Evolutionary conservation across 106 monocot species (phyloP).

Genomic region (Apostasia shenzhenica): DNA sequence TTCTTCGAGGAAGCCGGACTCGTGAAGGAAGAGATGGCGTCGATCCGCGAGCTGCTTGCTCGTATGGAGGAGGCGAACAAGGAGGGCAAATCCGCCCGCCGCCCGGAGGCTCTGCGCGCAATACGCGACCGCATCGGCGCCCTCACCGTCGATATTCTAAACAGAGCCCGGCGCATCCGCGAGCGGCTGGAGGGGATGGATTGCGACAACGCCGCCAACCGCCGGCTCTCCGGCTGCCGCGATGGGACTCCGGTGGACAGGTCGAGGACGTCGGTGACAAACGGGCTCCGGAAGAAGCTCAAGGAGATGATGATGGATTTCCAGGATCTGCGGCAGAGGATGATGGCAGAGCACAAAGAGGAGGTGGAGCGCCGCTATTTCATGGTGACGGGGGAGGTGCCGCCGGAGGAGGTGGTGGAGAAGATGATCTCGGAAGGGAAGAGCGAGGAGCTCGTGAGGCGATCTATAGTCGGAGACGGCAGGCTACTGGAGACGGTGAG

Average conservation of each 20-base stretch:
- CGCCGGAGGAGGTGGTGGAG: too few relatives aligned
- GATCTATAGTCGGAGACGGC: not conserved
- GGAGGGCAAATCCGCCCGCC: slow-evolving; percentile 36
- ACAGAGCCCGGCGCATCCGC: slow-evolving; percentile 35
- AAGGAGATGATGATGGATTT: slow-evolving; percentile 22
- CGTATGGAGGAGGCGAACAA: slow-evolving; percentile 34
- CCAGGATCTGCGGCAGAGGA: slow-evolving; percentile 6
- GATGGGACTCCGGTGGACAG: slow-evolving; percentile 60
- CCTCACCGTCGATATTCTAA: slow-evolving; percentile 21
- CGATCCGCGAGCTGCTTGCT: slow-evolving; percentile 33
- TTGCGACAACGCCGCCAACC: slow-evolving; percentile 45
- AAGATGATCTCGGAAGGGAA: too few relatives aligned
- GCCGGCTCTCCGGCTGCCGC: slow-evolving; percentile 38
- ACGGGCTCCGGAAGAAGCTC: slow-evolving; percentile 57
- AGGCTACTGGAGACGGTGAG: slow-evolving; percentile 26
- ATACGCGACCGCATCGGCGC: slow-evolving; percentile 42
- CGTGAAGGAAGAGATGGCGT: slow-evolving; percentile 40
- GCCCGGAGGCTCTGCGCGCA: slow-evolving; percentile 26
- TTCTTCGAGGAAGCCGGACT: slow-evolving; percentile 48
- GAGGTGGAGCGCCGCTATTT: slow-evolving; percentile 53
- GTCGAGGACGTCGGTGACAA: slow-evolving; percentile 38
- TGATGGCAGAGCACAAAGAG: slow-evolving; percentile 42
- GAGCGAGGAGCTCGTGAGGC: not conserved
- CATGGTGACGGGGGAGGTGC: slow-evolving; percentile 46
- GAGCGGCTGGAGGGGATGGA: slow-evolving; percentile 52